Evolutionary conservation across 116 monocot species (phyloP), one percentile per base, ranked within the genome.

Genomic region (Trichopus zeylanicus): DNA sequence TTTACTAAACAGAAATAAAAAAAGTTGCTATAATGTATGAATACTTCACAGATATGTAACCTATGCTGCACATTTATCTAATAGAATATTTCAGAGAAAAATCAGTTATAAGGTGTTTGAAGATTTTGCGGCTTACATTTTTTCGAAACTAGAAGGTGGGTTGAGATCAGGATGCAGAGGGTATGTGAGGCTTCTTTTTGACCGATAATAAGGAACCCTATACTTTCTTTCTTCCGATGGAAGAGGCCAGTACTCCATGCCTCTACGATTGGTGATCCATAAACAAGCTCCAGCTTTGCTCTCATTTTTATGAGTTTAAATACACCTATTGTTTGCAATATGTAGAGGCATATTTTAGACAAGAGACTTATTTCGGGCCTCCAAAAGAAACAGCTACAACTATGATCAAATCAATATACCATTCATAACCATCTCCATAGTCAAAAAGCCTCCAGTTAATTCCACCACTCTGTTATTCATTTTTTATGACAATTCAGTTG

Each of bases 231-330:
- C 67, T 73, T 98, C 97, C 3, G 1, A 51, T 55, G 75, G 71
- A 29, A 80, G 61, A 32, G 91, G 98, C 91, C 87, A 85, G 61
- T 98, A 98, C 53, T 98, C 85, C 79, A 88, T 72, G 34, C 98
- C 98, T 60, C 73, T 80, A 46, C 98, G 78, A 12, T 85, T 91
- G 29, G 88, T 82, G 49, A 98, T 77, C 91, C 85, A 98, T 16
- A 98, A 59, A 61, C 98, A 98, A 51, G 91, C 74, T 69, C 91
- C 98, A 78, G 98, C 87, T 53, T 80, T 98, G 56, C 62, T 91
- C 29, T 91, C 88, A 69, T 91, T 26, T 61, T 73, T 67, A 98
- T 98, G 56, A 98, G 85, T 73, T 91, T 78, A 73, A 87, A 78
- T 51, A 68, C 58, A 74, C 97, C 97, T 97, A 69, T 26, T 29